Evolutionary conservation across 805 yeast genomes (phyloP).

Genomic region (Kregervanrija fluxuum): DNA sequence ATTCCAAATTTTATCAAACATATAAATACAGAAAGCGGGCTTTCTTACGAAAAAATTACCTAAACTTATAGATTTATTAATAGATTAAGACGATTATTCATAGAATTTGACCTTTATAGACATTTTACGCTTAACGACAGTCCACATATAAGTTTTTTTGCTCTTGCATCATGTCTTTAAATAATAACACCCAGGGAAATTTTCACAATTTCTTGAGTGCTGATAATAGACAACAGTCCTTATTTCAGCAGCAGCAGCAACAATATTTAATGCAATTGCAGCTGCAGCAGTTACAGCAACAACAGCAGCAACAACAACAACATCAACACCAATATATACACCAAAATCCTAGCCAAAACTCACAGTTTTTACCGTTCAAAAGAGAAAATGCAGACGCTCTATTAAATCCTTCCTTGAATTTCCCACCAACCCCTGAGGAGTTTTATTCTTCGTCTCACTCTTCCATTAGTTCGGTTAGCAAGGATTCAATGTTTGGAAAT

Average conservation of each 20-base stretch:
- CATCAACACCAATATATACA: background rate
- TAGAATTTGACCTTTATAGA: too few species aligned
- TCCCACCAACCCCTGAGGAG: slow-evolving; percentile 10
- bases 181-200: too few species aligned
- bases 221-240: slow-evolving; percentile 2
- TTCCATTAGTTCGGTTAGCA: slow-evolving; percentile 23
- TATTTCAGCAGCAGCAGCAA: slow-evolving; percentile 7
- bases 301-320: slow-evolving; percentile 6
- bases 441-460: slow-evolving; percentile 23
- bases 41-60: too few species aligned
- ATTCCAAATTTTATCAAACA: too few species aligned
- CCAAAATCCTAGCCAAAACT: slow-evolving; percentile 4
- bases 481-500: slow-evolving; percentile 18
- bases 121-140: too few species aligned
- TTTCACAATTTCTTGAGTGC: background rate
- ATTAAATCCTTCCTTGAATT: slow-evolving; percentile 11
- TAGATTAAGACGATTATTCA: too few species aligned
- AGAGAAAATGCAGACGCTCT: slow-evolving; percentile 14
- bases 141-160: too few species aligned
- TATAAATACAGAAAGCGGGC: too few species aligned
- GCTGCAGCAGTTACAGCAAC: slow-evolving; percentile 7
- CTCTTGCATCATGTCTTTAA: too few species aligned
- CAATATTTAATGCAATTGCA: slow-evolving; percentile 9
- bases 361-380: background rate
- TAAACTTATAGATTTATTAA: too few species aligned